Conservation (phyloP, 2,329 filamentous ascomycete genomes). For the Dothistroma septosporum region DNA sequence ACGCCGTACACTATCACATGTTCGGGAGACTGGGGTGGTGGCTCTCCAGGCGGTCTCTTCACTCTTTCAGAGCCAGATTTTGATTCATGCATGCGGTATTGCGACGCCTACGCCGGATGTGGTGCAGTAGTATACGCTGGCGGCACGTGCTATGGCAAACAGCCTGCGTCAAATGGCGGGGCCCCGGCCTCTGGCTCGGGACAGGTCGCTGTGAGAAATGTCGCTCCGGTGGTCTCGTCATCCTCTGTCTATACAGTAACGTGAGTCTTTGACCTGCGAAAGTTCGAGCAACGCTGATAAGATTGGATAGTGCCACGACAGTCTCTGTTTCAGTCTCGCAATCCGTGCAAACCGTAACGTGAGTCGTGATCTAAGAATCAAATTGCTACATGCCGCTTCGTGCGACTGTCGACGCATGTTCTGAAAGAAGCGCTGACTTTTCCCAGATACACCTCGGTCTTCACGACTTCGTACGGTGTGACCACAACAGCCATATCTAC, state of each 20-base stretch:
- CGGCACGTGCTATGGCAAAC: background rate
- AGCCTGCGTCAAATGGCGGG: background rate
- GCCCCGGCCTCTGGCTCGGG: background rate
- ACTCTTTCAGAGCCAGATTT: background rate
- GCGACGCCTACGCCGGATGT: background rate
- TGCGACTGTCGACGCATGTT: background rate
- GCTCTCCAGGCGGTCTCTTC: background rate
- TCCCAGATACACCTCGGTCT: background rate
- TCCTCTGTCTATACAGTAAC: background rate
- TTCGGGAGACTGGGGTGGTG: background rate
- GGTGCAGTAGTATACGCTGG: background rate
- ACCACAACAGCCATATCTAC: slow-evolving; percentile 1
- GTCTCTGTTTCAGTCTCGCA: background rate
- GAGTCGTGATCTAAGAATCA: background rate
- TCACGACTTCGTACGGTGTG: background rate
- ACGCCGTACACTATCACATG: background rate
- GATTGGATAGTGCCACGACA: background rate
- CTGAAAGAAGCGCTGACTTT: background rate
- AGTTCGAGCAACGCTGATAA: background rate
- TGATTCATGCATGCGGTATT: background rate
- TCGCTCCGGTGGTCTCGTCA: background rate
- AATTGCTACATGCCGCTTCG: background rate
- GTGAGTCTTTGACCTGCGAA: background rate
- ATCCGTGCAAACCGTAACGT: background rate
- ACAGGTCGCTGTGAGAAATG: background rate